phyloP scores from a whole-genome alignment of 148 eudicot species.

The Silene latifolia region DNA sequence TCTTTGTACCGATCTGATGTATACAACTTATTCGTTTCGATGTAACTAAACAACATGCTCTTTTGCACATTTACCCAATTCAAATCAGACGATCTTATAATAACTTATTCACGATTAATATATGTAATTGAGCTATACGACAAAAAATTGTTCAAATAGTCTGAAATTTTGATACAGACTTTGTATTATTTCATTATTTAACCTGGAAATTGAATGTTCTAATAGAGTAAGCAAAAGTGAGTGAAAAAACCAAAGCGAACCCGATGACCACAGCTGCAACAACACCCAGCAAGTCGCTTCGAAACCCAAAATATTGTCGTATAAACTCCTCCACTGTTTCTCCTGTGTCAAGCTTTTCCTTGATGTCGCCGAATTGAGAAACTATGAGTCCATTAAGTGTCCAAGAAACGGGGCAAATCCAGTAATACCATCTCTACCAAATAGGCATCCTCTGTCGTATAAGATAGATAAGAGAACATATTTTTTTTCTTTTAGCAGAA shows the following conservation, averaged over 20 bases:
- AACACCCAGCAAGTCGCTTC: constrained; percentile 28
- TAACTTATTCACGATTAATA: no score
- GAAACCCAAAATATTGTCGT: constrained; percentile 27
- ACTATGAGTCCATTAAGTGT: constrained; percentile 30
- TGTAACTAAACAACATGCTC: no score
- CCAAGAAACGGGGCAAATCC: constrained; percentile 34
- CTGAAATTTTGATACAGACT: no score
- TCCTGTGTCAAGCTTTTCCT: constrained; percentile 20
- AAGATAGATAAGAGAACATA: not conserved
- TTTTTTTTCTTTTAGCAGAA: no score
- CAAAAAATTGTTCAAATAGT: no score
- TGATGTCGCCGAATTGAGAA: constrained; percentile 31
- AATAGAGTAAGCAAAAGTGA: constrained; percentile 17
- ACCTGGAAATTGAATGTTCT: constrained; percentile 33
- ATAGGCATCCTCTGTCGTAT: constrained; percentile 30
- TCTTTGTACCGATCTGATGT: constrained; percentile 1
- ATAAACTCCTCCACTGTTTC: constrained; percentile 22
- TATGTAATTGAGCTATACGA: no score
- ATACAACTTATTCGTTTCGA: no score
- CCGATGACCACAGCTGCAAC: constrained; percentile 24
- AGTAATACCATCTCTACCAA: constrained; percentile 43
- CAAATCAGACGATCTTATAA: no score
- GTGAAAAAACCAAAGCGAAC: constrained; percentile 23
- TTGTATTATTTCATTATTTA: constrained; percentile 4
- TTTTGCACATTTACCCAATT: no score